A percentile compares a stretch with the other conserved stretches of the same genome.
Evolutionary conservation across 805 yeast species (phyloP).

Genomic region (Lachancea fermentati): DNA sequence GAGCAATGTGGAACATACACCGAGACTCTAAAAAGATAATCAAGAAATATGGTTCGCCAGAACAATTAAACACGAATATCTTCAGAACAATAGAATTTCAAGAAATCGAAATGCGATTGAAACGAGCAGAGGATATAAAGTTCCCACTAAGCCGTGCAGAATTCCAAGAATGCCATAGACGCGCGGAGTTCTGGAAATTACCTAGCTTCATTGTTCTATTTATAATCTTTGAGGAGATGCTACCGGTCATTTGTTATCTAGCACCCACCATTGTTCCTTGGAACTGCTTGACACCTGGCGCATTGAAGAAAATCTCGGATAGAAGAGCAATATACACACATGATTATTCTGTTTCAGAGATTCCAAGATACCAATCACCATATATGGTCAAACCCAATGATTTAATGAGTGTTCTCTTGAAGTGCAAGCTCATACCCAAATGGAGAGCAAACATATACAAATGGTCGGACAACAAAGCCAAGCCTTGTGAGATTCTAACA

Average conservation of each 20-base stretch:
- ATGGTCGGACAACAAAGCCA: slow-evolving; percentile 35
- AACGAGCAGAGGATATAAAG: slow-evolving; percentile 16
- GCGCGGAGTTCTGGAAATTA: slow-evolving; percentile 42
- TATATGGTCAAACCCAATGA: slow-evolving; percentile 37
- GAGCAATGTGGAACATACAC: slow-evolving; percentile 47
- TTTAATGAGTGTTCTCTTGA: slow-evolving; percentile 34
- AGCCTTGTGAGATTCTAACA: slow-evolving; percentile 39
- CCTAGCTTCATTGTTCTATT: slow-evolving; percentile 48
- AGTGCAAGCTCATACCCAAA: slow-evolving; percentile 38
- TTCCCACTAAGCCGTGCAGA: slow-evolving; percentile 42
- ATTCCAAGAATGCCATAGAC: slow-evolving; percentile 42
- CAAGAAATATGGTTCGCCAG: slow-evolving; percentile 18
- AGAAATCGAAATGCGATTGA: slow-evolving; percentile 29
- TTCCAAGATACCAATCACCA: slow-evolving; percentile 37
- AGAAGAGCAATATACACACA: slow-evolving; percentile 12
- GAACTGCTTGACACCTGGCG: slow-evolving; percentile 50
- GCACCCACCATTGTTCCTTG: slow-evolving; percentile 54
- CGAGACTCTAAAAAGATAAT: slow-evolving; percentile 26
- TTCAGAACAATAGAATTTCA: slow-evolving; percentile 20
- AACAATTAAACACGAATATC: slow-evolving; percentile 17
- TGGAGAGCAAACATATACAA: slow-evolving; percentile 35
- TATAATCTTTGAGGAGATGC: slow-evolving; percentile 46
- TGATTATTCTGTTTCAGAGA: neutral
- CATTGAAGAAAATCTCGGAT: slow-evolving; percentile 28
- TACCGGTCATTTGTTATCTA: slow-evolving; percentile 47